A percentile compares a stretch with the other conserved stretches of the same genome.
phyloP scores from a whole-genome alignment of 306 rosid species.

The Boehmeria nivea region DNA sequence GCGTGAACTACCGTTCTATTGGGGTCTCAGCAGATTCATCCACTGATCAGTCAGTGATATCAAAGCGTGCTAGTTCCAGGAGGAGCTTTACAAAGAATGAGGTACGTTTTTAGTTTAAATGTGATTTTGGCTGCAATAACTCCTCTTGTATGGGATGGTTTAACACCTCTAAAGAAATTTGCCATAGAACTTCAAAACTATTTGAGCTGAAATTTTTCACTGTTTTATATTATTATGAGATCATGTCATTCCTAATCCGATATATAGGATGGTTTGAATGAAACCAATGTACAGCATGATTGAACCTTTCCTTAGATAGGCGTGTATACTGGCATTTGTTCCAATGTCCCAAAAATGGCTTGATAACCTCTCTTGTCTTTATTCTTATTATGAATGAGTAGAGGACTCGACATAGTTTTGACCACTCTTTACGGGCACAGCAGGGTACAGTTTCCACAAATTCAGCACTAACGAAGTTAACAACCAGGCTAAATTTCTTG shows the following conservation, averaged over 20 bases:
- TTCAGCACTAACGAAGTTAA: conserved; percentile 72
- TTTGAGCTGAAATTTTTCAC: too few species aligned
- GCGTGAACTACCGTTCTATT: conserved; percentile 9
- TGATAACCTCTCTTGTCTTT: neutral
- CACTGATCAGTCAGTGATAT: neutral
- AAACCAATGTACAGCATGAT: too few species aligned
- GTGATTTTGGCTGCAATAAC: conserved; percentile 1
- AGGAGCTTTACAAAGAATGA: conserved; percentile 47
- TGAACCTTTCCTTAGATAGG: too few species aligned
- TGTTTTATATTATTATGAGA: too few species aligned
- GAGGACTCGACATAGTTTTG: neutral
- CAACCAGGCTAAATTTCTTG: conserved; percentile 71
- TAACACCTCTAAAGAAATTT: too few species aligned
- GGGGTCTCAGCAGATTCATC: conserved; percentile 15
- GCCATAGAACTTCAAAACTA: too few species aligned
- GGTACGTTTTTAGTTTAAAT: conserved; percentile 40
- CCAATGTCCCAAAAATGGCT: neutral
- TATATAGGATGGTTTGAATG: too few species aligned
- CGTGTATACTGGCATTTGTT: too few species aligned
- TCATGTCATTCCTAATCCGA: too few species aligned
- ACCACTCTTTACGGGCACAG: conserved; percentile 13
- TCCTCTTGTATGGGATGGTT: too few species aligned
- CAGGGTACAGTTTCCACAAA: conserved; percentile 54
- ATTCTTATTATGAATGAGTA: neutral
- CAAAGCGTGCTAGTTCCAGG: conserved; percentile 32